These are phyloP conservation scores for Exophiala dermatitidis DNA, from an alignment of 2,329 filamentous ascomycete genomes.

Conservation along the genomic window DNA sequence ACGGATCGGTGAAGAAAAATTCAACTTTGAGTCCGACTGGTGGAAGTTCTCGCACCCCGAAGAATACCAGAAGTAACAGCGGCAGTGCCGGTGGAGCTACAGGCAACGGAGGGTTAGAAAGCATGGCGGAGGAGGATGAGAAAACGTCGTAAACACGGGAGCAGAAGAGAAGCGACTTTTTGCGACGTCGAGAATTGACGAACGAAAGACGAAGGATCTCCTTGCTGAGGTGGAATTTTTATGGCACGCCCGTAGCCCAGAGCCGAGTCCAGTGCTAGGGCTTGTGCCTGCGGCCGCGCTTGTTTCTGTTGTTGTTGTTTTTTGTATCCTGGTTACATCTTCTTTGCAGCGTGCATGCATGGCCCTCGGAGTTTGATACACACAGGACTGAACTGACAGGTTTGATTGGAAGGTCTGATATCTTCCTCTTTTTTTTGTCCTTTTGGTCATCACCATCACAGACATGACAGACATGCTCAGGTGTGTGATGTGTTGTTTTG, in stretches of 20 bases:
- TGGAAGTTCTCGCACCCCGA: background rate
- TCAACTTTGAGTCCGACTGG: constrained; percentile 2
- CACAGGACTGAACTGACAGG: background rate
- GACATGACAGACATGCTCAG: too few species aligned
- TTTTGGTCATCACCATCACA: too few species aligned
- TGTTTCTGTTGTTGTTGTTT: background rate
- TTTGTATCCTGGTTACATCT: background rate
- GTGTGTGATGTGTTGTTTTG: too few species aligned
- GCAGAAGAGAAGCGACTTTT: too few species aligned
- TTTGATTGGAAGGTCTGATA: background rate
- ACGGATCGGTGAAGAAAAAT: constrained; percentile 14
- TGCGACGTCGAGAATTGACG: too few species aligned
- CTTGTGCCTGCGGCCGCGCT: background rate
- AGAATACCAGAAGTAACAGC: constrained; percentile 4
- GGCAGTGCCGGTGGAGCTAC: constrained; percentile 14
- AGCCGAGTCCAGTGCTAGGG: too few species aligned
- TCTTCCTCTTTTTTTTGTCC: background rate
- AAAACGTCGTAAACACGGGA: constrained; percentile 10
- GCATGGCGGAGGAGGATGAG: constrained; percentile 23
- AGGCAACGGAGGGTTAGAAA: constrained; percentile 14
- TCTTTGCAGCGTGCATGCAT: background rate
- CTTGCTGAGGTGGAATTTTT: too few species aligned
- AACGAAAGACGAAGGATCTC: too few species aligned
- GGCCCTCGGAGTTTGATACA: background rate
- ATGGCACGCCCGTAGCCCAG: too few species aligned